Conservation (phyloP, 345 rosid species). For the Cardamine occulta region DNA sequence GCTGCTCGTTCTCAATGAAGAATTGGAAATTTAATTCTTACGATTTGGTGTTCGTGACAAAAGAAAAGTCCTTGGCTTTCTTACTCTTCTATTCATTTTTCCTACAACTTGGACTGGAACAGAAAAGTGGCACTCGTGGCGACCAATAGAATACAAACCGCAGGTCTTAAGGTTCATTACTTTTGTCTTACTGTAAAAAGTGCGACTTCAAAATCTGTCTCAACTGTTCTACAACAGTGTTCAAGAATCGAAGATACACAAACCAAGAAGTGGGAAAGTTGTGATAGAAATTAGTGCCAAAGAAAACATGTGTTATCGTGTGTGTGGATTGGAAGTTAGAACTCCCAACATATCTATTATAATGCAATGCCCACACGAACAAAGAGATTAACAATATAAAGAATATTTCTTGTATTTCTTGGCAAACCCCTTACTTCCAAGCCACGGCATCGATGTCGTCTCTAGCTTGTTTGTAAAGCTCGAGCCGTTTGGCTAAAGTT, state of each 20-base stretch:
- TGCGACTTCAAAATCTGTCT: constrained; percentile 2
- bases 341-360: constrained; percentile 29
- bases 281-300: constrained; percentile 14
- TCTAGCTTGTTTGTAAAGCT: constrained; percentile 92
- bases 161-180: background rate
- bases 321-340: constrained; percentile 23
- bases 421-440: constrained; percentile 62
- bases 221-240: constrained; percentile 24
- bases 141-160: background rate
- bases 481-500: constrained; percentile 80
- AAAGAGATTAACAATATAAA: constrained; percentile 26
- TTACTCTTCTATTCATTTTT: no score
- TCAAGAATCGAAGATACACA: constrained; percentile 37
- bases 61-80: no score
- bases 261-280: constrained; percentile 27
- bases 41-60: background rate
- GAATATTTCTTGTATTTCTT: constrained; percentile 32
- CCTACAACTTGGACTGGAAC: no score
- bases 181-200: constrained; percentile 4
- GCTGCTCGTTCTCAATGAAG: background rate
- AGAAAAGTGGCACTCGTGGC: background rate
- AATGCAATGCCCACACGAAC: constrained; percentile 29
- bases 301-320: constrained; percentile 15
- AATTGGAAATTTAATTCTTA: background rate
- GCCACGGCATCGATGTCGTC: constrained; percentile 95